These are phyloP conservation scores for Candida caryicola DNA, from an alignment of 805 yeast species.

Conservation along the genomic window DNA sequence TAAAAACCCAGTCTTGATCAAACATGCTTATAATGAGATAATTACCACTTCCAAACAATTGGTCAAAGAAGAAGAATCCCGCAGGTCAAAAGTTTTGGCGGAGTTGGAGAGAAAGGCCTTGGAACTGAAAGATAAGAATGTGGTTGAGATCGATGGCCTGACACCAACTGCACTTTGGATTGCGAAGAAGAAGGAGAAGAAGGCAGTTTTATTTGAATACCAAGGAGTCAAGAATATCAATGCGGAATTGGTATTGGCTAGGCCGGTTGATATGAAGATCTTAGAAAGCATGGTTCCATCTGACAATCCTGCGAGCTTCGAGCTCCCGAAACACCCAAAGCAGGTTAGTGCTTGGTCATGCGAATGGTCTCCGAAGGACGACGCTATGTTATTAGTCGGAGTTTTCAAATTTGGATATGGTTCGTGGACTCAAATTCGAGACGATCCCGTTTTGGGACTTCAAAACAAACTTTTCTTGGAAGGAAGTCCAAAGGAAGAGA, in stretches of 20 bases:
- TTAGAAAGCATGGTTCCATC: slow-evolving; percentile 51
- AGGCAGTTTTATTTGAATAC: slow-evolving; percentile 85
- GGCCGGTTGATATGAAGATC: slow-evolving; percentile 81
- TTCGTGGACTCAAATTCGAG: slow-evolving; percentile 90
- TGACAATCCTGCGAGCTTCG: slow-evolving; percentile 59
- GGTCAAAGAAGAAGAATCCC: slow-evolving; percentile 62
- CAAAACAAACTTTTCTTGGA: slow-evolving; percentile 80
- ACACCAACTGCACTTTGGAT: slow-evolving; percentile 54
- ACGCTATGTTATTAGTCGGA: slow-evolving; percentile 83
- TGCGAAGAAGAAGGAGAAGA: slow-evolving; percentile 76
- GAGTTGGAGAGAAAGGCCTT: slow-evolving; percentile 59
- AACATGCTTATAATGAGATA: slow-evolving; percentile 74
- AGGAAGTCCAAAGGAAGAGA: slow-evolving; percentile 18
- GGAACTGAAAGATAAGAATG: slow-evolving; percentile 48
- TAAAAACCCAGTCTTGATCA: slow-evolving; percentile 75
- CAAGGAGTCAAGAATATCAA: slow-evolving; percentile 84
- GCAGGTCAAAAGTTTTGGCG: slow-evolving; percentile 53
- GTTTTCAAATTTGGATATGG: slow-evolving; percentile 93
- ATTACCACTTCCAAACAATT: slow-evolving; percentile 57
- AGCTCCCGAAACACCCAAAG: slow-evolving; percentile 62
- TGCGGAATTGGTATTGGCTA: slow-evolving; percentile 79
- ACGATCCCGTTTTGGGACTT: slow-evolving; percentile 86
- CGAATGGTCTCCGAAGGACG: slow-evolving; percentile 80
- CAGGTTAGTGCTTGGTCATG: slow-evolving; percentile 90
- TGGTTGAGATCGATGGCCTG: slow-evolving; percentile 34